A percentile compares a stretch with the other conserved stretches of the same genome.
Conservation (phyloP, 441 rosid species). For the Euphorbia celastroides region DNA sequence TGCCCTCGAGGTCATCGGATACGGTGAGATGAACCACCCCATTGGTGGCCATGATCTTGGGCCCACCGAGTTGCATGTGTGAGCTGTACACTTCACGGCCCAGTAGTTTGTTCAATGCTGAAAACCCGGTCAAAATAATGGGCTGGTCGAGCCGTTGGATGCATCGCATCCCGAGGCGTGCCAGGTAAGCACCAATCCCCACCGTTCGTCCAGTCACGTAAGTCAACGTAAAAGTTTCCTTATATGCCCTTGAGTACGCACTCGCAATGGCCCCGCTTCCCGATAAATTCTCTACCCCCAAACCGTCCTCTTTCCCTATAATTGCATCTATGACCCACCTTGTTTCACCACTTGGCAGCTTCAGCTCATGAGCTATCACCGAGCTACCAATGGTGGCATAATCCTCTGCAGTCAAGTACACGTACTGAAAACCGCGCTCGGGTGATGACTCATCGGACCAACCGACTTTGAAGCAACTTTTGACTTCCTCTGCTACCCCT, state of each 20-base stretch:
- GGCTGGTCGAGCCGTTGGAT: conserved; percentile 99
- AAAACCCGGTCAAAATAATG: conserved; percentile 96
- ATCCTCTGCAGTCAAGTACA: conserved; percentile 79
- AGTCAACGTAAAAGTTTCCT: conserved; percentile 91
- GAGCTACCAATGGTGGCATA: conserved; percentile 60
- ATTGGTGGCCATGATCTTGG: conserved; percentile 98
- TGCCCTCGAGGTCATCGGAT: conserved; percentile 98
- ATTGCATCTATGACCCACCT: conserved; percentile 97
- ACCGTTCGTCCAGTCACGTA: conserved; percentile 97
- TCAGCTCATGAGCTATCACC: conserved; percentile 87
- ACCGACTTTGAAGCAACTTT: conserved; percentile 83
- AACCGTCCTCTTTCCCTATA: conserved; percentile 94
- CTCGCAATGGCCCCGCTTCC: conserved; percentile 99
- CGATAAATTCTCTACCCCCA: conserved; percentile 94
- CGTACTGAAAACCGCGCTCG: conserved; percentile 90
- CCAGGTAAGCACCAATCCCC: conserved; percentile 99
- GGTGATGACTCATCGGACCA: conserved; percentile 91
- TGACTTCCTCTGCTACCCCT: conserved; percentile 97
- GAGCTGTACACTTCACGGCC: conserved; percentile 99
- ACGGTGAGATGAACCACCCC: conserved; percentile 99
- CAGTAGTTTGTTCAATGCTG: conserved; percentile 96
- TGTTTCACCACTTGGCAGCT: conserved; percentile 66
- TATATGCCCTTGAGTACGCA: conserved; percentile 96
- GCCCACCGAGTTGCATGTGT: conserved; percentile 99
- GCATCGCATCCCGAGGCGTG: conserved; percentile 99